Evolutionary conservation across 2,329 filamentous ascomycete species (phyloP).

Genomic region (Zymoseptoria pseudotritici): DNA sequence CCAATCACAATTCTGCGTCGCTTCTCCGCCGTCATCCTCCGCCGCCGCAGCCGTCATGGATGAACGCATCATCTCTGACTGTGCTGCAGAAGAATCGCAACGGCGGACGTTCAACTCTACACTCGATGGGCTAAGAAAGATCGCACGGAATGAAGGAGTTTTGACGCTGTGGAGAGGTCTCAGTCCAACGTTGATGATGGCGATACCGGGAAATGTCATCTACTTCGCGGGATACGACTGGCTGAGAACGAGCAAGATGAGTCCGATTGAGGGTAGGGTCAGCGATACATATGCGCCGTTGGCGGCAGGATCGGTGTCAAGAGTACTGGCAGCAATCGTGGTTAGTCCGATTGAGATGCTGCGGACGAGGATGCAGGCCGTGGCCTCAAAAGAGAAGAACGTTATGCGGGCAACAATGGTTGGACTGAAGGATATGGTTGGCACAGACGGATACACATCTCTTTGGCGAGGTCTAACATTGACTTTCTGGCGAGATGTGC

Average conservation of each 20-base stretch:
- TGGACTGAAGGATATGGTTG: slow-evolving; percentile 73
- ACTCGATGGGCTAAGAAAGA: slow-evolving; percentile 85
- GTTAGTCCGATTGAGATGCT: slow-evolving; percentile 94
- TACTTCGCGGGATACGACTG: slow-evolving; percentile 99
- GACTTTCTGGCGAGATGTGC: slow-evolving; percentile 93
- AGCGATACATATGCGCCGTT: slow-evolving; percentile 71
- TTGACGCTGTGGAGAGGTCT: slow-evolving; percentile 85
- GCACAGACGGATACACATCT: slow-evolving; percentile 65
- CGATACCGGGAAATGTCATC: slow-evolving; percentile 90
- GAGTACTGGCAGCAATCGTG: slow-evolving; percentile 70
- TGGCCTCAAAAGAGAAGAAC: slow-evolving; percentile 43
- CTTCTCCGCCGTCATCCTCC: slow-evolving; percentile 35
- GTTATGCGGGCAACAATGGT: slow-evolving; percentile 73
- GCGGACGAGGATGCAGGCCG: slow-evolving; percentile 74
- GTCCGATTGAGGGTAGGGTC: slow-evolving; percentile 57
- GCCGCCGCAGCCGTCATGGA: slow-evolving; percentile 35
- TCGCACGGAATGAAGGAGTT: slow-evolving; percentile 84
- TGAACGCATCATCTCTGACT: slow-evolving; percentile 50
- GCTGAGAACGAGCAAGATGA: slow-evolving; percentile 66
- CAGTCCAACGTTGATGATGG: slow-evolving; percentile 91
- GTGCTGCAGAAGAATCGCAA: slow-evolving; percentile 81
- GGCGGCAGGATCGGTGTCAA: slow-evolving; percentile 68
- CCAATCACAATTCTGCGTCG: slow-evolving; percentile 71
- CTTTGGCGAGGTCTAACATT: slow-evolving; percentile 86
- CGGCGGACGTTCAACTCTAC: slow-evolving; percentile 82